Evolutionary conservation across 2,329 filamentous ascomycete species (phyloP).

Genomic region (Dryadomyces quercivorus): DNA sequence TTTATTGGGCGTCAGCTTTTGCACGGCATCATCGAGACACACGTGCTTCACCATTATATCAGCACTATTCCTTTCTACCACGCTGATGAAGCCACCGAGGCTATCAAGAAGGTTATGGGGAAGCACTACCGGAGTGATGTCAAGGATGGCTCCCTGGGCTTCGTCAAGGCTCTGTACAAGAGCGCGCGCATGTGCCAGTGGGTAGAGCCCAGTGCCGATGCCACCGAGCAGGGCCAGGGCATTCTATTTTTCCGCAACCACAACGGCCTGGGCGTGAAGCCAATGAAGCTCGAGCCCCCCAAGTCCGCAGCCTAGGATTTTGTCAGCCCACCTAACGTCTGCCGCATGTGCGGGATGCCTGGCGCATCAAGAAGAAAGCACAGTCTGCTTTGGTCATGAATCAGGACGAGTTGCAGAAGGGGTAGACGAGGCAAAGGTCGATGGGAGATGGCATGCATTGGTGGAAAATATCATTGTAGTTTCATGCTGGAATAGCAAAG

Average conservation of each 20-base stretch:
- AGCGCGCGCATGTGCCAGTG: slow-evolving; percentile 85
- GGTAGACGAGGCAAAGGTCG: no score
- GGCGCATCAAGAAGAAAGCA: background rate
- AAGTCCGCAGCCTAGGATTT: background rate
- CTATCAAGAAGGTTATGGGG: slow-evolving; percentile 74
- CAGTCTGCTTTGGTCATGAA: background rate
- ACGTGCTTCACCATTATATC: slow-evolving; percentile 95
- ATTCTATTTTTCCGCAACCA: slow-evolving; percentile 92
- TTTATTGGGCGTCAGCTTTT: slow-evolving; percentile 82
- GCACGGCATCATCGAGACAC: slow-evolving; percentile 93
- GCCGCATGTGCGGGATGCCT: background rate
- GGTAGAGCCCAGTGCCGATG: slow-evolving; percentile 83
- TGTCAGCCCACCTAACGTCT: background rate
- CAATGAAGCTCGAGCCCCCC: slow-evolving; percentile 13
- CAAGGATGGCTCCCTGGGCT: slow-evolving; percentile 64
- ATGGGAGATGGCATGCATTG: no score
- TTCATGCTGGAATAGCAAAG: no score
- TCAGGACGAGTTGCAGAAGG: no score
- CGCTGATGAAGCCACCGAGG: slow-evolving; percentile 16
- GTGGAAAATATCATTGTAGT: no score
- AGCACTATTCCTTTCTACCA: slow-evolving; percentile 60
- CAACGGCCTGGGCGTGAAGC: slow-evolving; percentile 65
- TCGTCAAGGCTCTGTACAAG: slow-evolving; percentile 72
- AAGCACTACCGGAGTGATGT: slow-evolving; percentile 82
- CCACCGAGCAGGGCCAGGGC: slow-evolving; percentile 67